A percentile compares a stretch with the other conserved stretches of the same genome.
phyloP scores from a whole-genome alignment of 75 land plant species.

The Ceratopteris richardii region DNA sequence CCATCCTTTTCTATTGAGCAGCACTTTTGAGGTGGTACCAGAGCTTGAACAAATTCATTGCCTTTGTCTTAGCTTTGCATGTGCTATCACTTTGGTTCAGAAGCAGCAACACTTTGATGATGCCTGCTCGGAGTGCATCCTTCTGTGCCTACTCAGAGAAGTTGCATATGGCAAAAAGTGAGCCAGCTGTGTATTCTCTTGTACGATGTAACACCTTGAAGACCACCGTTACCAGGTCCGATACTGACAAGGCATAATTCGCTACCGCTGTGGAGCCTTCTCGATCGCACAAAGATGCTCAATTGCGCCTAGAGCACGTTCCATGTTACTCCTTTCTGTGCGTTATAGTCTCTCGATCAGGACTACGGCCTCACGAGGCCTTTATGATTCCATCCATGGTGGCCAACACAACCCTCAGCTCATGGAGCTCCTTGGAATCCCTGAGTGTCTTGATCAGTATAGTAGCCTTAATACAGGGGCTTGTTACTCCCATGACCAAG shows the following conservation, averaged over 20 bases:
- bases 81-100: constrained; percentile 93
- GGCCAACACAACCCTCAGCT: constrained; percentile 46
- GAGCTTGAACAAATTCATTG: constrained; percentile 74
- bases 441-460: constrained; percentile 49
- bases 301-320: constrained; percentile 77
- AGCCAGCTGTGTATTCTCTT: constrained; percentile 88
- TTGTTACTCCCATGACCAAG: constrained; percentile 45
- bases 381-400: constrained; percentile 43
- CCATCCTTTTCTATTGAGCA: no score
- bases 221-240: constrained; percentile 55
- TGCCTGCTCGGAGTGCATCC: constrained; percentile 78
- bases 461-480: constrained; percentile 58
- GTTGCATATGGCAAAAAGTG: constrained; percentile 59
- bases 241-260: constrained; percentile 57
- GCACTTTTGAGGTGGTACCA: no score
- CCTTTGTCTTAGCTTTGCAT: constrained; percentile 78
- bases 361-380: constrained; percentile 51
- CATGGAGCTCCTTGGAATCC: constrained; percentile 36
- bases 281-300: constrained; percentile 72
- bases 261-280: constrained; percentile 63
- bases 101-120: constrained; percentile 62
- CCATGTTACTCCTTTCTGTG: constrained; percentile 53
- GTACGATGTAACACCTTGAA: constrained; percentile 67
- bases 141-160: constrained; percentile 45
- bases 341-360: constrained; percentile 49